Conservation (phyloP, 2,329 filamentous ascomycete genomes). For the Fusarium marasasianum region DNA sequence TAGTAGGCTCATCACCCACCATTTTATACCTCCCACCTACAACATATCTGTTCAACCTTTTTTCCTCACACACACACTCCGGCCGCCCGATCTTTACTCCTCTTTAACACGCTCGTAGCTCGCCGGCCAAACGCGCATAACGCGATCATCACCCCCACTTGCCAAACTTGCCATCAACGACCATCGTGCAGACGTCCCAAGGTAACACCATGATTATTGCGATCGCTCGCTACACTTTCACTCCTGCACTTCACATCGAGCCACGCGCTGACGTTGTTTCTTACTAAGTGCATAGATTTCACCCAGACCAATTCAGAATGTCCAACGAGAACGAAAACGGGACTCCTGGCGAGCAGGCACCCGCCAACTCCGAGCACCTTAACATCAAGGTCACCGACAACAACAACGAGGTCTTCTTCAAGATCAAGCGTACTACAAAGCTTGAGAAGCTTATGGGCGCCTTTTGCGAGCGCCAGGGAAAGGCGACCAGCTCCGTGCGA, state of each 20-base stretch:
- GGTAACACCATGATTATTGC: conserved; percentile 16
- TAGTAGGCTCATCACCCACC: conserved; percentile 33
- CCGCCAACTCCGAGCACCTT: conserved; percentile 77
- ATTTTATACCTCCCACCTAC: conserved; percentile 26
- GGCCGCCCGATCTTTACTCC: neutral
- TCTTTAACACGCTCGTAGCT: neutral
- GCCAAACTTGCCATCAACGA: conserved; percentile 1
- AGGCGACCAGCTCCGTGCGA: conserved; percentile 82
- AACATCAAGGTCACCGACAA: conserved; percentile 99
- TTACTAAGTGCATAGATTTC: conserved; percentile 2
- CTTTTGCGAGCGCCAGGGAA: conserved; percentile 96
- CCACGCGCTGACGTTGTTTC: conserved; percentile 25
- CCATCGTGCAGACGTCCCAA: conserved; percentile 4
- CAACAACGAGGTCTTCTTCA: conserved; percentile 99
- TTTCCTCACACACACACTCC: neutral
- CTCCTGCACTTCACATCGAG: neutral
- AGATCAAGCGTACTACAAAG: conserved; percentile 97
- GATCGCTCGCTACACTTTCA: conserved; percentile 16
- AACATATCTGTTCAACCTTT: conserved; percentile 2
- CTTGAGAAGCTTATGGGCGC: conserved; percentile 98
- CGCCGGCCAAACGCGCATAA: neutral
- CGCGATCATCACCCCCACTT: conserved; percentile 21
- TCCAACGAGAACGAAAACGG: conserved; percentile 58
- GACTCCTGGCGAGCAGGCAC: conserved; percentile 57
- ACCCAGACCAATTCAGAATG: conserved; percentile 51